Evolutionary conservation across 345 rosid species (phyloP), one percentile per base, ranked within the genome.

Genomic region (Hibiscus mutabilis): DNA sequence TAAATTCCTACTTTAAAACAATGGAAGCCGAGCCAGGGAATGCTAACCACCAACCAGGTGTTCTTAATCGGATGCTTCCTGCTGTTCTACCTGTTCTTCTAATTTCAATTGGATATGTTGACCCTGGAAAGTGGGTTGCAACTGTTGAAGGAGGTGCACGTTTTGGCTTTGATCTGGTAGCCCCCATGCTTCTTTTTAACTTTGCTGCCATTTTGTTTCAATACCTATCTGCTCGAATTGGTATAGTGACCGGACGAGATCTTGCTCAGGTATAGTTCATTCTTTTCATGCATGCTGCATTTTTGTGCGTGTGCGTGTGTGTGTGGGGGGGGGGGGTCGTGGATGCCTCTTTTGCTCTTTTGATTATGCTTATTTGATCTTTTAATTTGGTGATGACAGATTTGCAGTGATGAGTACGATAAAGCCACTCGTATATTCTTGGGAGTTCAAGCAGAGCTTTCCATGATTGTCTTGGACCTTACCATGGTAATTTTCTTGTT

Each of bases 81-180:
- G 83, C 82, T 37, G 46, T 87, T 74, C 76, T 86, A 57, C 97
- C 97, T 0, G 97, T 77, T 16, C 87, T 92, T 80, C 77, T 96
- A 78, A 80, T 92, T 75, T 79, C 99, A 68, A 71, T 89, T n/a
- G 91, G 91, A 75, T 96, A 96, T 82, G 82, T 96, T 56, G 98
- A 96, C 81, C 98, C 97, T 51, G 97, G 97, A 60, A 96, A 92
- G 83, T 92, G 98, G 99, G 97, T 84, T 47, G 90, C 91, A 62
- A 78, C 80, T 53, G 74, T 96, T n/a, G 98, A 96, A 78, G 98
- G 91, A 68, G 98, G 98, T 84, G 89, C 97, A 12, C 91, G 84
- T 65, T 96, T 84, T 74, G 99, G 98, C 76, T 69, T 76, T 83
- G 95, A 89, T 71, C 84, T 96, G 78, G 83, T 86, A 47, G 78